phyloP scores from a whole-genome alignment of 2,329 filamentous ascomycete genomes.

The Colletotrichum sp. region DNA sequence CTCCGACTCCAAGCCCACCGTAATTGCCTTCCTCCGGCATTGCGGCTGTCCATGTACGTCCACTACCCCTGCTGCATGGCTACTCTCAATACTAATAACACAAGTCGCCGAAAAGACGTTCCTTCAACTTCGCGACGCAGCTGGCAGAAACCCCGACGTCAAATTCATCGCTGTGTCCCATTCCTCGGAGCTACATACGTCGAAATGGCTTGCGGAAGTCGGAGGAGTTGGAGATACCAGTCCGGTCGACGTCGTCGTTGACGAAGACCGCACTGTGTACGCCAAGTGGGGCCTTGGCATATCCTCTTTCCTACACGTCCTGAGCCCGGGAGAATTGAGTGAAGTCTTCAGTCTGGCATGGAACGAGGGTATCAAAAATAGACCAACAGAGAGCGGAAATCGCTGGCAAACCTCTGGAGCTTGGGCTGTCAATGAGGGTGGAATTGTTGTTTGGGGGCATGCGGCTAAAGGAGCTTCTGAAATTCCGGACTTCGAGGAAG shows the following conservation, averaged over 20 bases:
- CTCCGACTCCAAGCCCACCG: constrained; percentile 58
- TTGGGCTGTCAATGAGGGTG: constrained; percentile 50
- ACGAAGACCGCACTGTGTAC: constrained; percentile 65
- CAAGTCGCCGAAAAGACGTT: constrained; percentile 75
- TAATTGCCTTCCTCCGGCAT: constrained; percentile 74
- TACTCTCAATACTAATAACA: background rate
- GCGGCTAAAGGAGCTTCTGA: background rate
- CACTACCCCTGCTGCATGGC: background rate
- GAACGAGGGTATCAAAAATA: constrained; percentile 70
- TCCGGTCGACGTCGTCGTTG: constrained; percentile 61
- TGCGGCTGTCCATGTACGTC: constrained; percentile 75
- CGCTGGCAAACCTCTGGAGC: constrained; percentile 73
- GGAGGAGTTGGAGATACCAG: constrained; percentile 57
- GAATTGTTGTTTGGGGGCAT: background rate
- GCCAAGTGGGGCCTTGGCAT: constrained; percentile 70
- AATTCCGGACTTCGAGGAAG: background rate
- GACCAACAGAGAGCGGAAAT: constrained; percentile 68
- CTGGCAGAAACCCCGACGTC: constrained; percentile 52
- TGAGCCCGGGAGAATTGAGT: constrained; percentile 63
- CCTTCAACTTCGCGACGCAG: constrained; percentile 55
- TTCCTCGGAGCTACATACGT: constrained; percentile 56
- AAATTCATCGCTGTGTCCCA: constrained; percentile 70
- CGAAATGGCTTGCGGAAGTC: constrained; percentile 61
- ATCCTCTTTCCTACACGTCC: constrained; percentile 65
- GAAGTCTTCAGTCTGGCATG: constrained; percentile 62